phyloP scores from a whole-genome alignment of 768 basidiomycete species.

The Jaapia argillacea region DNA sequence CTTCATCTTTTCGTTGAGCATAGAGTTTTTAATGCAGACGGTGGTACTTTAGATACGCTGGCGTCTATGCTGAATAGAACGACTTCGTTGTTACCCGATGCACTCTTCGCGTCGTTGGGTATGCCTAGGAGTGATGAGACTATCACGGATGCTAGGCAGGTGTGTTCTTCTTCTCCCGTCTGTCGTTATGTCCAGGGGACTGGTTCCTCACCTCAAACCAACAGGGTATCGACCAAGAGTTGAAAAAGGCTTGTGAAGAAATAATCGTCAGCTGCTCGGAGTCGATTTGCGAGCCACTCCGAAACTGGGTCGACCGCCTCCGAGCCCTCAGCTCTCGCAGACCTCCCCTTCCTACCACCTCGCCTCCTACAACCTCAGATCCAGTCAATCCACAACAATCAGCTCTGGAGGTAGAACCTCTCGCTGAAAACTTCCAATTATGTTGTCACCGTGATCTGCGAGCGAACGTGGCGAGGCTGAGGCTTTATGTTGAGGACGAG shows the following conservation, averaged over 20 bases:
- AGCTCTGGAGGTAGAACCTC: no score
- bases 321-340: no score
- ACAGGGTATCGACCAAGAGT: conserved; percentile 80
- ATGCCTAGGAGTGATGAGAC: conserved; percentile 52
- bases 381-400: no score
- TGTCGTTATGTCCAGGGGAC: conserved; percentile 3
- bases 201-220: conserved; percentile 1
- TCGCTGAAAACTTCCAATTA: conserved; percentile 45
- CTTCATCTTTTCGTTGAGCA: no score
- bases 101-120: conserved; percentile 61
- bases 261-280: conserved; percentile 59
- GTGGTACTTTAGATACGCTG: conserved; percentile 33
- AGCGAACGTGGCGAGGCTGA: conserved; percentile 45
- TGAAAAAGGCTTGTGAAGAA: conserved; percentile 79
- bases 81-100: conserved; percentile 52
- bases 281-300: conserved; percentile 48
- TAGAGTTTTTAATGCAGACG: not conserved
- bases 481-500: conserved; percentile 74
- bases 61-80: conserved; percentile 52
- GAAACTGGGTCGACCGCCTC: conserved; percentile 51
- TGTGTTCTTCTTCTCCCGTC: conserved; percentile 21
- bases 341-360: no score
- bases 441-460: conserved; percentile 47
- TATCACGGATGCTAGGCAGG: conserved; percentile 64
- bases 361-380: no score